Evolutionary conservation across 1,284 basidiomycete genomes (phyloP).

Genomic region (Xerocomus nothofagi): DNA sequence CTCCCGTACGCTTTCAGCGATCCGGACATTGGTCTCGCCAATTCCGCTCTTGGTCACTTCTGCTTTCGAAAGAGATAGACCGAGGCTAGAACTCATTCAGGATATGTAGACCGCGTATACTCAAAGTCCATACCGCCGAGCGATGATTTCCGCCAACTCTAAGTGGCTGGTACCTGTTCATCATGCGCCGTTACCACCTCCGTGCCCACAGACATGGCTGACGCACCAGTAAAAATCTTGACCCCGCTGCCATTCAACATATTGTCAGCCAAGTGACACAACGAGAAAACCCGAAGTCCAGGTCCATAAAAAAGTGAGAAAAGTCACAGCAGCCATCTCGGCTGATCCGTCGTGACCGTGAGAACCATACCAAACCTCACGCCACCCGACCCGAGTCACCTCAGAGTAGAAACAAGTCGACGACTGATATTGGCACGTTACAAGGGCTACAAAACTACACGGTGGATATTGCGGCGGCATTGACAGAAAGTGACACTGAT

Average conservation of each 20-base stretch:
- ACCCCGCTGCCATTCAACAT: conserved; percentile 84
- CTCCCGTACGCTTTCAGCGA: conserved; percentile 94
- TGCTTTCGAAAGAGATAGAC: conserved; percentile 80
- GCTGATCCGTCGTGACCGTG: conserved; percentile 20
- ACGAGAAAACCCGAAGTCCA: conserved; percentile 8
- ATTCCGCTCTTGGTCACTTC: conserved; percentile 88
- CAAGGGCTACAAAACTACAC: conserved; percentile 39
- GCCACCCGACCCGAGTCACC: not conserved
- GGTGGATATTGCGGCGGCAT: conserved; percentile 34
- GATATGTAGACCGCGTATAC: conserved; percentile 20
- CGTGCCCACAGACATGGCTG: not conserved
- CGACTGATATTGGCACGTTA: conserved; percentile 9
- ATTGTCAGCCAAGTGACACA: conserved; percentile 15
- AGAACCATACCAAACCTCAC: conserved; percentile 17
- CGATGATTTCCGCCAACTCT: conserved; percentile 92
- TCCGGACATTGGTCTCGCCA: conserved; percentile 90
- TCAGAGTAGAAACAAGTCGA: not conserved
- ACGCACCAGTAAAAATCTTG: conserved; percentile 88
- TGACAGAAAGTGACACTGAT: conserved; percentile 28
- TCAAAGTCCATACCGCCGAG: conserved; percentile 70
- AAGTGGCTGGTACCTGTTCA: conserved; percentile 87
- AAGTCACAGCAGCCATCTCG: conserved; percentile 11
- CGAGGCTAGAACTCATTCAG: conserved; percentile 57
- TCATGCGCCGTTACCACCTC: conserved; percentile 5
- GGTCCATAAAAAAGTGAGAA: conserved; percentile 22